Conservation (phyloP, 768 basidiomycete species). For the Aureoboletus auriporus region DNA sequence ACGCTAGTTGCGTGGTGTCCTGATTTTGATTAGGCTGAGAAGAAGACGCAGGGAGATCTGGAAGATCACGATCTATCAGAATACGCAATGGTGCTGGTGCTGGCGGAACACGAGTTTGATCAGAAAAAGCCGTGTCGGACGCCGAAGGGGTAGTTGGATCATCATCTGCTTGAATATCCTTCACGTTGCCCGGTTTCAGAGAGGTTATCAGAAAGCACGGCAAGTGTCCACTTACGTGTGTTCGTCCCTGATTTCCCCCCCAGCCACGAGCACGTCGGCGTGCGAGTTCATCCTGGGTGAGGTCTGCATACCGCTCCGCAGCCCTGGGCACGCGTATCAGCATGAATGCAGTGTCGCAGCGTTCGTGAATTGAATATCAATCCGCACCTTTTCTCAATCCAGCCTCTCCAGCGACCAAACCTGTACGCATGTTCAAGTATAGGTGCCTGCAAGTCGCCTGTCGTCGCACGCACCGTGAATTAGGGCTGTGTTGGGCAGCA, state of each 20-base stretch:
- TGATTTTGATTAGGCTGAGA: constrained; percentile 1
- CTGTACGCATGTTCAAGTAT: constrained; percentile 34
- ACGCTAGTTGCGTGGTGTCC: constrained; percentile 4
- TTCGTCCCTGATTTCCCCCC: constrained; percentile 43
- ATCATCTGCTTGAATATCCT: constrained; percentile 16
- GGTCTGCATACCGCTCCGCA: constrained; percentile 73
- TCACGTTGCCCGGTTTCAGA: constrained; percentile 4
- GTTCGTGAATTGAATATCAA: not conserved
- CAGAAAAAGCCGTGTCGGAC: constrained; percentile 5
- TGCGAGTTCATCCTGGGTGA: constrained; percentile 53
- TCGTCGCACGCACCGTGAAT: constrained; percentile 60
- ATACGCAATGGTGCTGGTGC: constrained; percentile 35
- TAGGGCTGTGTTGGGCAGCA: constrained; percentile 71
- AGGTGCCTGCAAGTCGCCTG: not conserved
- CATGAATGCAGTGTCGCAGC: not conserved
- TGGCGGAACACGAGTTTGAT: constrained; percentile 10
- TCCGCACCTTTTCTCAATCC: constrained; percentile 81
- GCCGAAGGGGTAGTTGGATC: not conserved
- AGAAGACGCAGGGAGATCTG: constrained; percentile 17
- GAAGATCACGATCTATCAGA: constrained; percentile 39
- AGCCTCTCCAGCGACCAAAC: constrained; percentile 81
- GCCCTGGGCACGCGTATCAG: constrained; percentile 45
- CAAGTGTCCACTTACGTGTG: constrained; percentile 12
- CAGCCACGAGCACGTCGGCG: constrained; percentile 67
- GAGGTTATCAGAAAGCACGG: not conserved